Percentiles rank a stretch among this genome's conserved stretches.
Conservation (phyloP, 164 flowering plant genomes). For the Chimonanthus praecox region DNA sequence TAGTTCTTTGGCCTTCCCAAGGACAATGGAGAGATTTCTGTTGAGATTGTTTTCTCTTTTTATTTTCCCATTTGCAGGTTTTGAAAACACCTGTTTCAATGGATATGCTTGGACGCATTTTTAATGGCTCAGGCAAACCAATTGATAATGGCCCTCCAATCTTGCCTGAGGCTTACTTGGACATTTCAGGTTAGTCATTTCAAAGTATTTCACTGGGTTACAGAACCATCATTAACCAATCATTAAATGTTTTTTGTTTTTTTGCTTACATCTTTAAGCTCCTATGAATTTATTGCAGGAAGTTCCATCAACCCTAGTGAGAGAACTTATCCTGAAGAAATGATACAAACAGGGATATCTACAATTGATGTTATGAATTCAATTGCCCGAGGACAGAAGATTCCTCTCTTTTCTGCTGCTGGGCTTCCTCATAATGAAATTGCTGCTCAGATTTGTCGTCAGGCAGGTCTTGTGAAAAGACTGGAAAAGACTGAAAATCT, state of each 20-base stretch:
- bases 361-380: slow-evolving; percentile 99
- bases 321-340: slow-evolving; percentile 98
- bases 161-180: slow-evolving; percentile 95
- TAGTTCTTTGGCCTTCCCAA: neutral
- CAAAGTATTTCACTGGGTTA: neutral
- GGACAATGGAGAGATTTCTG: neutral
- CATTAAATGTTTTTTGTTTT: neutral
- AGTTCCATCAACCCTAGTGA: slow-evolving; percentile 99
- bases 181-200: slow-evolving; percentile 72
- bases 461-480: slow-evolving; percentile 92
- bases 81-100: slow-evolving; percentile 93
- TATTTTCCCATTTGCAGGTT: slow-evolving; percentile 46
- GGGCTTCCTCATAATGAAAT: slow-evolving; percentile 99
- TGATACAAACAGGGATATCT: slow-evolving; percentile 98
- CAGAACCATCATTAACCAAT: neutral
- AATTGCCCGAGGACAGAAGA: slow-evolving; percentile 97
- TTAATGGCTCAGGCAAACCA: slow-evolving; percentile 98
- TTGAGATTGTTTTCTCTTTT: neutral
- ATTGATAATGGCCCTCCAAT: slow-evolving; percentile 99
- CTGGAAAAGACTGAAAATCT: slow-evolving; percentile 67
- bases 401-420: slow-evolving; percentile 99
- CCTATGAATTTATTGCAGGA: slow-evolving; percentile 34
- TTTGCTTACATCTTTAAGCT: neutral
- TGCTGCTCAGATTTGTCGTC: slow-evolving; percentile 98
- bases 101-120: slow-evolving; percentile 99